A percentile compares a stretch with the other conserved stretches of the same genome.
phyloP scores from a whole-genome alignment of 192 early-diverging fungal species.

The Phlyctochytrium bullatum region DNA sequence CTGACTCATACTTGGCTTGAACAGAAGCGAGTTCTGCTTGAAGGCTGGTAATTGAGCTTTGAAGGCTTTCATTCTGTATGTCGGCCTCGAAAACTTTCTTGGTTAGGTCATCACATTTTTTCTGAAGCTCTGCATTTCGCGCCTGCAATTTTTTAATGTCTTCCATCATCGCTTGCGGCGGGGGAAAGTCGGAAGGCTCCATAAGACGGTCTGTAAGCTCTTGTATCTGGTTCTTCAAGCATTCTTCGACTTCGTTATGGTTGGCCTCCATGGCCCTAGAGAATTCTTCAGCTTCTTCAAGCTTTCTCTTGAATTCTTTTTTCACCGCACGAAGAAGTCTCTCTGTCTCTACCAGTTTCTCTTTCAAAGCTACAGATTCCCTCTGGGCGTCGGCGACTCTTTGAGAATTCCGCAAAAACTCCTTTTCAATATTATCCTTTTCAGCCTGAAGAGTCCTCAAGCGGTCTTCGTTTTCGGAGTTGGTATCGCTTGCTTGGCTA shows the following conservation, averaged over 20 bases:
- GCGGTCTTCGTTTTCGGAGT: neutral
- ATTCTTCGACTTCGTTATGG: conserved; percentile 28
- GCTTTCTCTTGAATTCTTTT: too few species aligned
- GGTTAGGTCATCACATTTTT: too few species aligned
- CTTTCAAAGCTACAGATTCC: neutral
- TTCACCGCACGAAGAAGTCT: neutral
- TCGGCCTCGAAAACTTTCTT: too few species aligned
- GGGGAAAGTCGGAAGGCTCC: conserved; percentile 16
- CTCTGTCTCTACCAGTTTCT: neutral
- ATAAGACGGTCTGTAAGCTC: conserved; percentile 27
- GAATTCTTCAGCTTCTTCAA: conserved; percentile 9
- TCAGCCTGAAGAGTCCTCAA: neutral
- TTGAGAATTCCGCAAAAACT: neutral
- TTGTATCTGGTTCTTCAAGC: conserved; percentile 25
- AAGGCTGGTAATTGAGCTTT: too few species aligned
- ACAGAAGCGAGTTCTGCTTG: too few species aligned
- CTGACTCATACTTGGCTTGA: too few species aligned
- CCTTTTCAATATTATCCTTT: neutral
- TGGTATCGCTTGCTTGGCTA: neutral
- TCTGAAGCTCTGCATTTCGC: neutral
- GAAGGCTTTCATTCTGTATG: too few species aligned
- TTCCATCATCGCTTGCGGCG: neutral
- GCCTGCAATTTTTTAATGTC: neutral
- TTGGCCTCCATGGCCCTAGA: conserved; percentile 5
- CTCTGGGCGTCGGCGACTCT: neutral